These are phyloP conservation scores for Ambrosiella cleistominuta DNA, from an alignment of 2,329 filamentous ascomycete genomes.

Conservation along the genomic window DNA sequence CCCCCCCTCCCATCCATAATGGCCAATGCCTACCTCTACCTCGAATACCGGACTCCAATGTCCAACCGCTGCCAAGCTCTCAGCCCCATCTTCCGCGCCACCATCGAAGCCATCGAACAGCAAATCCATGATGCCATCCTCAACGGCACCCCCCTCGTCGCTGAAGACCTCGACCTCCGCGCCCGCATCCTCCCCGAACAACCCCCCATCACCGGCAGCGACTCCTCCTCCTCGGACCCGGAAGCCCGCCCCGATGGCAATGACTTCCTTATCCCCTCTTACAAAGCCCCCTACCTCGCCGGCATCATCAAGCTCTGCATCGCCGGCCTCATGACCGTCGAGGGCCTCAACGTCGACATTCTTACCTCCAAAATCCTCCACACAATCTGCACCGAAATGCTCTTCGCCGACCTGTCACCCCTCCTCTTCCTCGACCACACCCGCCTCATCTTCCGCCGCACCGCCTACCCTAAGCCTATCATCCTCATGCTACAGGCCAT, in stretches of 20 bases:
- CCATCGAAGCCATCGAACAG: conserved; percentile 6
- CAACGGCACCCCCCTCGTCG: not conserved
- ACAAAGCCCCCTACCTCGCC: conserved; percentile 3
- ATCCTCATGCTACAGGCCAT: conserved; percentile 5
- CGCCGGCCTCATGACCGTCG: conserved; percentile 3
- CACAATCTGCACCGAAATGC: conserved; percentile 1
- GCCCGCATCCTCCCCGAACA: not conserved
- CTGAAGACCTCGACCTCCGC: not conserved
- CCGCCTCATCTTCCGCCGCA: conserved; percentile 1
- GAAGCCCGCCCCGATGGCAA: too few species aligned
- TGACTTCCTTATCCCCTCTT: not conserved
- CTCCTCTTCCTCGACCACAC: conserved; percentile 5
- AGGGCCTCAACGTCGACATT: not conserved
- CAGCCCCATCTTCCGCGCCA: conserved; percentile 7
- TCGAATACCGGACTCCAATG: not conserved
- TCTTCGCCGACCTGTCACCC: conserved; percentile 3
- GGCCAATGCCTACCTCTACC: not conserved
- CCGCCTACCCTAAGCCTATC: not conserved
- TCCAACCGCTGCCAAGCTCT: not conserved
- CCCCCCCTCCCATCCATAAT: not conserved
- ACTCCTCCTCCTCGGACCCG: not conserved
- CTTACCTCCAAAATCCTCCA: conserved; percentile 3
- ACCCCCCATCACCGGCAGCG: not conserved
- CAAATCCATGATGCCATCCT: conserved; percentile 5
- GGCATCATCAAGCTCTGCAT: conserved; percentile 7